Conservation (phyloP, 2,329 filamentous ascomycete genomes). For the Cercospora canescens region DNA sequence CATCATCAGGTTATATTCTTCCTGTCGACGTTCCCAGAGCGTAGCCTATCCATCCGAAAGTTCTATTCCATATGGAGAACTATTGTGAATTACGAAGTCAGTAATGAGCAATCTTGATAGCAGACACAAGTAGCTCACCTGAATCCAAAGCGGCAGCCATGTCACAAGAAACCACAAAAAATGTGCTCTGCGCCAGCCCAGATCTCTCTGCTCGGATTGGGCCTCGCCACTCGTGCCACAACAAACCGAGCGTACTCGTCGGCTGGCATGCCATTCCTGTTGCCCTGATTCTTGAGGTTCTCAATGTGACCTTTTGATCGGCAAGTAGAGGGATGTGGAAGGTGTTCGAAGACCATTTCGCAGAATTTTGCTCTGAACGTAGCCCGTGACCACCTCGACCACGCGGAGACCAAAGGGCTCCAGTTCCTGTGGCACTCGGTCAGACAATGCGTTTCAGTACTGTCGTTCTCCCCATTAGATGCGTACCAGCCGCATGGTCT, state of each 20-base stretch:
- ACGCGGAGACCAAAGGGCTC: constrained; percentile 52
- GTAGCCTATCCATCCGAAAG: neutral
- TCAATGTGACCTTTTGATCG: neutral
- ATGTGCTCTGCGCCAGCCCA: neutral
- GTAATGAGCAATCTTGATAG: neutral
- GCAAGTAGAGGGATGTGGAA: neutral
- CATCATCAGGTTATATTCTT: neutral
- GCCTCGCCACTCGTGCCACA: neutral
- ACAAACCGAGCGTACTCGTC: neutral
- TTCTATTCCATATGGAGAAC: neutral
- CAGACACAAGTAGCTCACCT: neutral
- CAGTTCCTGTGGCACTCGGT: constrained; percentile 43
- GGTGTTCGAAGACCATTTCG: neutral
- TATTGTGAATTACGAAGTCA: neutral
- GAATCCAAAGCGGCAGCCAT: neutral
- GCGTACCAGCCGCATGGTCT: constrained; percentile 31
- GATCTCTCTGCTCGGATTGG: neutral
- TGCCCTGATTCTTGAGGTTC: neutral
- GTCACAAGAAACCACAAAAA: neutral
- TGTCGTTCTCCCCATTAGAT: neutral
- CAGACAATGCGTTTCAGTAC: neutral
- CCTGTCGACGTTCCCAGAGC: neutral
- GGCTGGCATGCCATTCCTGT: neutral
- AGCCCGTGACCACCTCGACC: constrained; percentile 55
- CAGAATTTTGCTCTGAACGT: neutral